Evolutionary conservation across 257 asterid genomes (phyloP), one percentile per base, ranked within the genome.

Genomic region (Craterostigma plantagineum): DNA sequence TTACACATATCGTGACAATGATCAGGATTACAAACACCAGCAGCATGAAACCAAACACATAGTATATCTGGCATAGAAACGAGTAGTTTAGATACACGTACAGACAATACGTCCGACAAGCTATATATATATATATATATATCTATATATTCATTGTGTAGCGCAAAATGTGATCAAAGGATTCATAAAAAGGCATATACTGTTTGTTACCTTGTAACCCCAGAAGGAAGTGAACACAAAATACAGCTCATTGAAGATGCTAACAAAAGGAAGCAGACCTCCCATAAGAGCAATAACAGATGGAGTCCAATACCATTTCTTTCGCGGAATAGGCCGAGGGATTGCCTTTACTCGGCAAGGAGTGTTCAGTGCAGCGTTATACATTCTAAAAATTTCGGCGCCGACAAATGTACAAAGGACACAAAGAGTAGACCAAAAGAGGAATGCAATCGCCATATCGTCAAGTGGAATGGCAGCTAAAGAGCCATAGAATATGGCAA

Each of bases 141-240:
- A n/a, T n/a, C n/a, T n/a, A n/a, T n/a, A n/a, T n/a, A n/a, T n/a
- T n/a, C n/a, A n/a, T n/a, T n/a, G n/a, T n/a, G 43, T 18, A 49
- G 16, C 17, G 45, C 15, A 9, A 35, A 34, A 40, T 14, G 14
- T 16, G 39, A 35, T 35, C 23, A n/a, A 42, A 10, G 15, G 47
- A 50, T 62, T n/a, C n/a, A n/a, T n/a, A n/a, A n/a, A n/a, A n/a
- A n/a, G n/a, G n/a, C n/a, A n/a, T n/a, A n/a, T n/a, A n/a, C n/a
- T n/a, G n/a, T n/a, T n/a, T n/a, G n/a, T n/a, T n/a, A 80, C 93
- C 93, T 80, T 76, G 76, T 80, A 76, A 61, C 76, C 76, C 91
- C 93, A 80, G 76, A 80, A 80, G 69, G 93, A 80, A 42, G 93
- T 76, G 85, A 80, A 80, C 61, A 80, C 93, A 27, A 80, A 80